Base-by-base conservation (phyloP, 768 basidiomycete genomes). In the Suillus tomentosus region DNA sequence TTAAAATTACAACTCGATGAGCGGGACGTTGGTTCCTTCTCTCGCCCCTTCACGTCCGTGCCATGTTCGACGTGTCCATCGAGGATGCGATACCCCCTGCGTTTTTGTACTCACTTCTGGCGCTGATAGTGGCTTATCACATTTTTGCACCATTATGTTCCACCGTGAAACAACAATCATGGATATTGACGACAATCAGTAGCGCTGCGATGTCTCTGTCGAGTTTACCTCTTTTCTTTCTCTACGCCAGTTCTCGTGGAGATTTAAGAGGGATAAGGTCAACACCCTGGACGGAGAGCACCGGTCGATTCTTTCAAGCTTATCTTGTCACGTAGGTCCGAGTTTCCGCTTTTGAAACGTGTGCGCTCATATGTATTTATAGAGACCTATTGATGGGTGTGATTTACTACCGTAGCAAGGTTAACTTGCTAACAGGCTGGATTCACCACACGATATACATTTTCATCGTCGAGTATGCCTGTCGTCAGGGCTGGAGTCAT, bases 371-470 rank as follows among this genome's bases (percentile, higher is more conserved):
- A 19, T 19, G 22, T 31, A 60, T 54, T 10, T 37, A 37, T 65
- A 83, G 81, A 61, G 82, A 86, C 73, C 71, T 86, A 57, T 64
- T 76, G 3, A 70, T 84, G 45, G 85, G 85, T 24, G 71, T 73
- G 60, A 37, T 81, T 59, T 77, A 80, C 66, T 87, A 87, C 70
- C 79, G 76, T 13, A 75, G 77, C 58, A 80, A 79, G 50, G 64
- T 85, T 62, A 82, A 81, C n/a, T 54, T 84, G 1, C 68, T 84
- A 40, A 83, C 81, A n/a, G 85, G 85, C 3, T 86, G 85, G 85
- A 74, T 84, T 24, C 84, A 86, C 60, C 82, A 84, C 67, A 67
- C 75, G 1, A 65, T 77, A 34, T 84, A 84, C 66, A 69, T 84
- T 62, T 67, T 73, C 51, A 68, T 85, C 11, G 77, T 81, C 64